Percentiles rank a stretch among this genome's conserved stretches.
These are phyloP conservation scores for Ascochyta rabiei DNA, from an alignment of 2,329 filamentous ascomycete species.

Conservation along the genomic window DNA sequence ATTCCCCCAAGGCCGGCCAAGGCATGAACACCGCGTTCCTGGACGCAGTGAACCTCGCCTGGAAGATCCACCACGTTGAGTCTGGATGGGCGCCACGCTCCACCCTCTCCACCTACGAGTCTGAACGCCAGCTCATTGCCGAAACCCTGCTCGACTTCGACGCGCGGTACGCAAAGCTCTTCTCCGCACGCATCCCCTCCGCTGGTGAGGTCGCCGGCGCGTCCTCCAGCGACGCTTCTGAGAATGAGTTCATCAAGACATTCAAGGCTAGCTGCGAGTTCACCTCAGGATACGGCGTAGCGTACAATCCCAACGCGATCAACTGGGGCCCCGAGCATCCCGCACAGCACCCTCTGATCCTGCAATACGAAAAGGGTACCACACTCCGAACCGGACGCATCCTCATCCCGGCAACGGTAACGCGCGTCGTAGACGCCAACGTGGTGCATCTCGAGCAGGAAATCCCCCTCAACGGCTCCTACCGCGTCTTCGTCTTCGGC, in stretches of 20 bases:
- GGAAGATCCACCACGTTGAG: slow-evolving; percentile 95
- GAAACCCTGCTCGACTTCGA: slow-evolving; percentile 87
- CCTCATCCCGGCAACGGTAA: slow-evolving; percentile 80
- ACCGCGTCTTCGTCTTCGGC: slow-evolving; percentile 85
- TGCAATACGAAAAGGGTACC: slow-evolving; percentile 59
- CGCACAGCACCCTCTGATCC: slow-evolving; percentile 72
- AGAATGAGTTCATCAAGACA: slow-evolving; percentile 83
- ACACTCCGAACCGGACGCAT: slow-evolving; percentile 76
- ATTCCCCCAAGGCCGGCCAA: slow-evolving; percentile 68
- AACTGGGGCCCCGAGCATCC: slow-evolving; percentile 81
- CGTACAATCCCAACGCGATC: slow-evolving; percentile 79
- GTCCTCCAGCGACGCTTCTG: slow-evolving; percentile 45
- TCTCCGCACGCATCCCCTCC: slow-evolving; percentile 77
- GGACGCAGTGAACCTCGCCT: slow-evolving; percentile 83
- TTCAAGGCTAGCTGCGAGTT: slow-evolving; percentile 94
- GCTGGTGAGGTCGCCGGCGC: slow-evolving; percentile 75
- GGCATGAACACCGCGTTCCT: slow-evolving; percentile 68
- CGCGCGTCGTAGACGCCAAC: slow-evolving; percentile 85
- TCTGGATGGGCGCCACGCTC: slow-evolving; percentile 76
- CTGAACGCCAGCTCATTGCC: slow-evolving; percentile 82
- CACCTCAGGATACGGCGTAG: slow-evolving; percentile 89
- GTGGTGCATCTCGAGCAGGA: slow-evolving; percentile 90
- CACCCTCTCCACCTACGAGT: slow-evolving; percentile 83
- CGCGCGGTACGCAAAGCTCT: slow-evolving; percentile 86
- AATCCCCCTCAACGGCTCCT: slow-evolving; percentile 85